Percentiles rank a stretch among this genome's conserved stretches.
Conservation (phyloP, 1,284 basidiomycete species). For the Golubevia pallescens region DNA sequence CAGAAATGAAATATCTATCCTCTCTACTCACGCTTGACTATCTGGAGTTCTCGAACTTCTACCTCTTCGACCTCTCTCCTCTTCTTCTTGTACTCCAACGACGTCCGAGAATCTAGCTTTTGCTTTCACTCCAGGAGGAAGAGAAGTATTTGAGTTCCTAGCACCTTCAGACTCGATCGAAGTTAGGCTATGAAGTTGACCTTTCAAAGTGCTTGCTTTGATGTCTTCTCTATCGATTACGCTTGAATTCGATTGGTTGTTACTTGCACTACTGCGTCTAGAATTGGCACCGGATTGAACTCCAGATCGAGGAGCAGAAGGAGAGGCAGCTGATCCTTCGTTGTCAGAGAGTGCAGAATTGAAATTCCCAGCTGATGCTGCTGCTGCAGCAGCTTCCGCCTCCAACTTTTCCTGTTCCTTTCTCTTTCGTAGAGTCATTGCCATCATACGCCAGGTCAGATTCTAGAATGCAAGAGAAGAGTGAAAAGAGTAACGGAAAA, state of each 20-base stretch:
- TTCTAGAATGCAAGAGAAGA: conserved; percentile 19
- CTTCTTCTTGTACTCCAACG: conserved; percentile 26
- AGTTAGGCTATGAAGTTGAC: conserved; percentile 23
- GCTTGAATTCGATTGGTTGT: no score
- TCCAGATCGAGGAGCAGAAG: neutral
- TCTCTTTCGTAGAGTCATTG: conserved; percentile 59
- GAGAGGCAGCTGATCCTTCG: neutral
- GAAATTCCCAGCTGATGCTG: no score
- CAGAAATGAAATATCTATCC: no score
- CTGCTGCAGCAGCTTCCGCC: conserved; percentile 6
- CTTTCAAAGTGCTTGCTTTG: neutral
- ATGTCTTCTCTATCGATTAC: no score
- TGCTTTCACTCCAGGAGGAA: conserved; percentile 20
- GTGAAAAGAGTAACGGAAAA: neutral
- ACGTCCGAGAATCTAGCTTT: conserved; percentile 46
- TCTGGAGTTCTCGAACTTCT: conserved; percentile 48
- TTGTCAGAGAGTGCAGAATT: neutral
- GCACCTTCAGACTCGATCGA: conserved; percentile 12
- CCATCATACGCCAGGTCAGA: conserved; percentile 63
- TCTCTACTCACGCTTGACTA: conserved; percentile 13
- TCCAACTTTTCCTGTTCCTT: conserved; percentile 39
- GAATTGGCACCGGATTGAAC: neutral
- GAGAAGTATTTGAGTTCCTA: neutral
- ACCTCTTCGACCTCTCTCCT: conserved; percentile 46
- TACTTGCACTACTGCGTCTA: neutral